phyloP scores from a whole-genome alignment of 805 yeast genomes.

The Lipomyces sp. region DNA sequence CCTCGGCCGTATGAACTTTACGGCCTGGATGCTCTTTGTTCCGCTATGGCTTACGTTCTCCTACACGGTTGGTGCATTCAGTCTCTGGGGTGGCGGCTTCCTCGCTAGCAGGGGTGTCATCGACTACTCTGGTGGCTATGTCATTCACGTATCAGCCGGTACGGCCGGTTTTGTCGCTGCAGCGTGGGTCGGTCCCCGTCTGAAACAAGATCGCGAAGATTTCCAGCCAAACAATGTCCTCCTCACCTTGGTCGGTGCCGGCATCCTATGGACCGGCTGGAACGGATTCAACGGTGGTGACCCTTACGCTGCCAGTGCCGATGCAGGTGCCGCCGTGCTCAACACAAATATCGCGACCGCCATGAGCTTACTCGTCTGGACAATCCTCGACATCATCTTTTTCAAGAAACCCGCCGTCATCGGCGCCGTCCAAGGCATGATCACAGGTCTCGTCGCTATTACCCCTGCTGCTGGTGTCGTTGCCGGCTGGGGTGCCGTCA shows the following conservation, averaged over 20 bases:
- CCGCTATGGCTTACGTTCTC: conserved; percentile 14
- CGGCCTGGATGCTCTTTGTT: conserved; percentile 11
- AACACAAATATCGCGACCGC: conserved; percentile 94
- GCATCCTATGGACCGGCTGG: conserved; percentile 97
- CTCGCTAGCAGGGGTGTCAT: conserved; percentile 7
- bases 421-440: conserved; percentile 30
- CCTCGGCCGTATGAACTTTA: conserved; percentile 14
- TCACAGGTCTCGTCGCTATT: conserved; percentile 29
- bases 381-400: conserved; percentile 73
- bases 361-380: conserved; percentile 89
- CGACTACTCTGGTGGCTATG: conserved; percentile 13
- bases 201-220: conserved; percentile 2
- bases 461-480: conserved; percentile 49
- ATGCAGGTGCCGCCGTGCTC: conserved; percentile 92
- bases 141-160: conserved; percentile 7
- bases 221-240: conserved; percentile 63
- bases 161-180: conserved; percentile 11
- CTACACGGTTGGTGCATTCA: conserved; percentile 9
- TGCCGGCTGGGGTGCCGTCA: conserved; percentile 83
- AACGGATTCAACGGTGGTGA: conserved; percentile 98
- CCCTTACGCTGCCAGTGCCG: conserved; percentile 86
- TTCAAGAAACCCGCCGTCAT: conserved; percentile 71
- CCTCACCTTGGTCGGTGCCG: conserved; percentile 86
- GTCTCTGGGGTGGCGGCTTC: conserved; percentile 16
- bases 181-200: conserved; percentile 10